Evolutionary conservation across 768 basidiomycete genomes (phyloP).

Genomic region (Dentipellis fragilis): DNA sequence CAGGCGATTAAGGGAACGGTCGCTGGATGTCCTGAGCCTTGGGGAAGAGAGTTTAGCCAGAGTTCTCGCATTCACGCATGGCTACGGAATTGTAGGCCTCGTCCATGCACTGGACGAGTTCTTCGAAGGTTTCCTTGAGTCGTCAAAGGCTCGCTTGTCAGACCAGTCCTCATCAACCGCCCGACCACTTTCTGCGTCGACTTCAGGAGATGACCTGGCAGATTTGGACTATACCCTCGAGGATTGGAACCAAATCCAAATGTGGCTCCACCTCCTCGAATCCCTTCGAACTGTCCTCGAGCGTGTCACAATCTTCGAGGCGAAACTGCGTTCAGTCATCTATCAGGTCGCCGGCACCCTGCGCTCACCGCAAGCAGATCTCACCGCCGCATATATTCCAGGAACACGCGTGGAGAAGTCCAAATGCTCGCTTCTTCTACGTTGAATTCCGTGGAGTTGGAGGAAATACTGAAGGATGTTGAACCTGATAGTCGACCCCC

Average conservation of each 20-base stretch:
- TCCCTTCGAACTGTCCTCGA: constrained; percentile 66
- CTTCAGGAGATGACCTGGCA: constrained; percentile 50
- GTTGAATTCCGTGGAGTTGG: constrained; percentile 74
- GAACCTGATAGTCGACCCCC: constrained; percentile 30
- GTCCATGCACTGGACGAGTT: constrained; percentile 66
- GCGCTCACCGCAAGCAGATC: constrained; percentile 43
- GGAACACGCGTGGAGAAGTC: constrained; percentile 57
- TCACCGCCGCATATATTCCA: constrained; percentile 40
- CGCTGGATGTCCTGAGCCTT: constrained; percentile 61
- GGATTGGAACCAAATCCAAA: constrained; percentile 85
- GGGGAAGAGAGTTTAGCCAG: constrained; percentile 75
- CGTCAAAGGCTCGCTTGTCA: constrained; percentile 45
- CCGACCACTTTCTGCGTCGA: constrained; percentile 21
- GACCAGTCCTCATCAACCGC: constrained; percentile 12
- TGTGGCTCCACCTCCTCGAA: constrained; percentile 74
- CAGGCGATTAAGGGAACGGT: constrained; percentile 62
- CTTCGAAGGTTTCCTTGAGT: constrained; percentile 60
- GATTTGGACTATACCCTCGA: constrained; percentile 77
- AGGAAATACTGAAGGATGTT: constrained; percentile 43
- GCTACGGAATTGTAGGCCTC: constrained; percentile 71
- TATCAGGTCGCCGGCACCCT: constrained; percentile 51
- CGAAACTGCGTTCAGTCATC: constrained; percentile 50
- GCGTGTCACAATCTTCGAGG: constrained; percentile 59
- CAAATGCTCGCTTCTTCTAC: constrained; percentile 75
- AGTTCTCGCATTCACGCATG: constrained; percentile 77